Evolutionary conservation across 139 green algal species (phyloP).

Genomic region (Haematococcus lacustris): DNA sequence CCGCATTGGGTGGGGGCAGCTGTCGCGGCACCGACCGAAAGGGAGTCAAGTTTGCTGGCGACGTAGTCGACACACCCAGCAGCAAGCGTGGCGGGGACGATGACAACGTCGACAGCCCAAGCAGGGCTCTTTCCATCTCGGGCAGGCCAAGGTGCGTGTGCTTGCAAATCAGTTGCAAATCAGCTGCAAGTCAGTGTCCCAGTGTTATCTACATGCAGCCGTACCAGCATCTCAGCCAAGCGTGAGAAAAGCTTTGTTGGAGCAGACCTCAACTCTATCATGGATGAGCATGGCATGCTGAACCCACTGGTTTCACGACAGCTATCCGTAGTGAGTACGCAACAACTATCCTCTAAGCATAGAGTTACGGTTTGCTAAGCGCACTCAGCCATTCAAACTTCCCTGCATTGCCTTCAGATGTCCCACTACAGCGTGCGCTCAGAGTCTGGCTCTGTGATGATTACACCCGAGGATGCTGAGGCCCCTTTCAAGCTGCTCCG

Average conservation of each 20-base stretch:
- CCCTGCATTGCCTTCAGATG: no score
- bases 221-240: background rate
- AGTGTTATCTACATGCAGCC: slow-evolving; percentile 1
- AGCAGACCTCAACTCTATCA: slow-evolving; percentile 34
- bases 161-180: background rate
- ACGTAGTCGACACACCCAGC: slow-evolving; percentile 1
- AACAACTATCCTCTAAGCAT: no score
- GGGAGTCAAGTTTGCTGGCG: slow-evolving; percentile 1
- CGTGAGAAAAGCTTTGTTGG: slow-evolving; percentile 14
- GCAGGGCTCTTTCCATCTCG: background rate
- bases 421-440: slow-evolving; percentile 25
- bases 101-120: background rate
- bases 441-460: slow-evolving; percentile 17
- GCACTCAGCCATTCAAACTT: no score
- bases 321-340: slow-evolving; percentile 21
- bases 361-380: no score
- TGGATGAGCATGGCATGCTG: slow-evolving; percentile 37
- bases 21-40: background rate
- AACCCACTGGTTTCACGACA: slow-evolving; percentile 29
- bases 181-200: background rate
- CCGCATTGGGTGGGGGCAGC: background rate
- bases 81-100: background rate
- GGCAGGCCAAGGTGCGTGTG: slow-evolving; percentile 4
- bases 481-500: slow-evolving; percentile 9
- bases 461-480: slow-evolving; percentile 8